These are phyloP conservation scores for Tolypocladium inflatum DNA, from an alignment of 2,329 filamentous ascomycete species.

Conservation along the genomic window DNA sequence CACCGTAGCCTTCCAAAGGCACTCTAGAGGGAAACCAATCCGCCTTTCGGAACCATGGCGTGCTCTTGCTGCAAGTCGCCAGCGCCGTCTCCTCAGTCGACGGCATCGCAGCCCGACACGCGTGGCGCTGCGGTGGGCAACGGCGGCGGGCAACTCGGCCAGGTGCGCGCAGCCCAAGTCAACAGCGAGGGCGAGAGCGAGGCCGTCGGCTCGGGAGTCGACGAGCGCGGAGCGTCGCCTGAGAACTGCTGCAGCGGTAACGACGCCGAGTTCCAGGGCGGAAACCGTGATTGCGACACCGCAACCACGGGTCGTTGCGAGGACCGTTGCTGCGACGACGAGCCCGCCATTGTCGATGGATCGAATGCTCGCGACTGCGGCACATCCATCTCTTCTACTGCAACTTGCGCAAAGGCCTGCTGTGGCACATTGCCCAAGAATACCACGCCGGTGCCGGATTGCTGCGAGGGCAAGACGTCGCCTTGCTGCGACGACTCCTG, in stretches of 20 bases:
- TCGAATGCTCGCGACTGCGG: background rate
- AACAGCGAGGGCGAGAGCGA: no score
- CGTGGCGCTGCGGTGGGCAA: background rate
- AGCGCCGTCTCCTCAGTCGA: background rate
- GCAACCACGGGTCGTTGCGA: background rate
- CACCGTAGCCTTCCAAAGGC: no score
- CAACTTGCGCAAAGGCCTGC: background rate
- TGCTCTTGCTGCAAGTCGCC: background rate
- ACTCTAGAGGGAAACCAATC: background rate
- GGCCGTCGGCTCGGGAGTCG: no score
- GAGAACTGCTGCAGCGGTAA: background rate
- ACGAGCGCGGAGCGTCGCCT: background rate
- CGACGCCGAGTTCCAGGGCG: no score
- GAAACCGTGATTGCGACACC: background rate
- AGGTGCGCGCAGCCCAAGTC: background rate
- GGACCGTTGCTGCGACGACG: background rate
- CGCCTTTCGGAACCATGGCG: background rate
- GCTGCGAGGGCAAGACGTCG: slow-evolving; percentile 29
- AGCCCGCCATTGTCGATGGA: background rate
- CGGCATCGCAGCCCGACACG: background rate
- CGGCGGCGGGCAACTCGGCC: background rate
- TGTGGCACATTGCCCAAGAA: background rate
- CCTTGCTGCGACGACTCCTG: slow-evolving; percentile 34
- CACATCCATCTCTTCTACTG: background rate
- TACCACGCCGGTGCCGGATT: slow-evolving; percentile 12